Evolutionary conservation across 306 rosid genomes (phyloP), one percentile per base, ranked within the genome.

Genomic region (Cucurbita pepo): DNA sequence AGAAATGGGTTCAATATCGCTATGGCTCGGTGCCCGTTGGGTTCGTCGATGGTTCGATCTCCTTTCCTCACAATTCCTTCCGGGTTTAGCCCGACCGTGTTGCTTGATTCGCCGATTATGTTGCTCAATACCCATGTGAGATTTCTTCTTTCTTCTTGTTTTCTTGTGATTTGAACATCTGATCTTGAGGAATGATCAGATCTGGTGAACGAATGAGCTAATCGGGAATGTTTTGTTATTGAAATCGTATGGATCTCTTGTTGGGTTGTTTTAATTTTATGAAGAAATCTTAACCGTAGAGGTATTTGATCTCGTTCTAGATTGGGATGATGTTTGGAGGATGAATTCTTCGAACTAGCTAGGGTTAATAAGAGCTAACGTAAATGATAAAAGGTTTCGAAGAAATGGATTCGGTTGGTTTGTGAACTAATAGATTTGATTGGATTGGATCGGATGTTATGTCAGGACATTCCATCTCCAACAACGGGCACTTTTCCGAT

Each of bases 31-130:
- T 82, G 81, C 36, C 80, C 90, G 25, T 72, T 73, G 50, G 36
- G 75, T 56, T 76, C 82, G 6, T 83, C 89, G 22, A 48, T 69
- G 5, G 71, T 73, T 64, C 63, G 76, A 56, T 89, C 94, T 5
- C 89, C 96, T 0, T 58, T 80, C 69, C 83, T 88, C 60, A 83
- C 92, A 15, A 80, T 92, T 38, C 95, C 96, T 0, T 75, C 85
- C 13, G 95, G 95, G 7, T 88, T 90, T 56, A 88, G 88, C 80
- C 96, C 96, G 57, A 82, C 89, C 22, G 83, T 89, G 0, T 76
- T 92, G 85, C 90, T 90, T 77, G 96, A 88, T 52, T 86, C 96
- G 6, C 89, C 97, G 0, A 51, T 90, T 62, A 82, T 88, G 97
- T 89, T 92, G 15, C 85, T 83, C 36, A 85, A 92, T 83, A 76